Evolutionary conservation across 495 filamentous ascomycete genomes (phyloP), one percentile per base, ranked within the genome.

Genomic region (Podospora appendiculata): DNA sequence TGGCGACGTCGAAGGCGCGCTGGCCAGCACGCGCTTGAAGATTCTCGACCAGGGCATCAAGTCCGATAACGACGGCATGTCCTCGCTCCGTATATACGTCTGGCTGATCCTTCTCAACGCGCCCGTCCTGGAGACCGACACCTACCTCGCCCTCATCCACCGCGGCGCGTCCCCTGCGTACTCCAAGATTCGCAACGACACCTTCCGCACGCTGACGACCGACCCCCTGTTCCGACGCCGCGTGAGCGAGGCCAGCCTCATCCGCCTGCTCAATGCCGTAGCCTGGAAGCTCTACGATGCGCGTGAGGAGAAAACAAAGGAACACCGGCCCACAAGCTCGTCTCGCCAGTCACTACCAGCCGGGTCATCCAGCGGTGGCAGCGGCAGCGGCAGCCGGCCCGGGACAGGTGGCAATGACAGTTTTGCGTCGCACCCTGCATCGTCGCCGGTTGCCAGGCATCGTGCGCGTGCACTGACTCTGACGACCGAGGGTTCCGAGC

Each of bases 171-270:
- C 91, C 1, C 90, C 90, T 3, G 90, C 89, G 12, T 95, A 99
- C 67, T 81, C 88, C 42, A 99, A 99, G 69, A 99, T 99, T 62
- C 87, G 90, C 60, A 95, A 99, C 59, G 93, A 99, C 65, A 95
- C 93, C 32, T 97, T 96, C 63, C 89, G 93, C 57, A 99, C 93
- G 0, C 71, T 99, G 8, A 89, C 91, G 8, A 96, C 91, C 32
- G 92, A 99, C 61, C 90, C 91, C 17, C 82, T 97, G 34, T 99
- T 97, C 73, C 88, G 93, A 45, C 86, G 93, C 17, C 84, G 92
- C 41, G 93, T 99, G 50, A 92, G 88, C 34, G 94, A 97, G 66
- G 93, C 94, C 25, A 94, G 88, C 63, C 73, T 99, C 14, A 96
- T 96, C 45, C 89, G 93, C 11, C 77, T 99, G 1, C 78, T 99